Evolutionary conservation across 1,139 yeast genomes (phyloP).

Genomic region (Hansenula sp.): DNA sequence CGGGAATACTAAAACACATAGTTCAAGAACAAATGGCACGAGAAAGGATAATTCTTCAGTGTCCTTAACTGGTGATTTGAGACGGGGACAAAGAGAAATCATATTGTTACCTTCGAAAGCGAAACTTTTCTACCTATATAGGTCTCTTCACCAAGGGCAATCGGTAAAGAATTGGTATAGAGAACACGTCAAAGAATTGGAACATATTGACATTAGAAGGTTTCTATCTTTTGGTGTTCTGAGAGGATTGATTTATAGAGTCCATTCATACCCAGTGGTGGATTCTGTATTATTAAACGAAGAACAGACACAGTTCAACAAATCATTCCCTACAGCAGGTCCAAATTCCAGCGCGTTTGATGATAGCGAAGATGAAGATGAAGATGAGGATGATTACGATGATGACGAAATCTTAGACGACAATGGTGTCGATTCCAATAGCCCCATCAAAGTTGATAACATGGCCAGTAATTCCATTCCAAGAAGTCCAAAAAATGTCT

Average conservation of each 20-base stretch:
- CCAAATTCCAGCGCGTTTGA: neutral
- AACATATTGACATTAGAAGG: slow-evolving; percentile 73
- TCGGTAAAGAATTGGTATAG: slow-evolving; percentile 80
- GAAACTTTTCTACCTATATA: slow-evolving; percentile 67
- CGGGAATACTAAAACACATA: neutral
- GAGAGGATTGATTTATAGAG: slow-evolving; percentile 77
- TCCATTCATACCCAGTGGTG: slow-evolving; percentile 68
- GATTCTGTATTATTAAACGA: slow-evolving; percentile 12
- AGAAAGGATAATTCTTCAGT: neutral
- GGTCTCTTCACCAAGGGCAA: slow-evolving; percentile 76
- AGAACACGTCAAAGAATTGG: slow-evolving; percentile 54
- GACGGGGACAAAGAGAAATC: slow-evolving; percentile 12
- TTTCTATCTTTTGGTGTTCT: slow-evolving; percentile 85
- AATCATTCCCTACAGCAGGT: neutral
- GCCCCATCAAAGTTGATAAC: too few species aligned
- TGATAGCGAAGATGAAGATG: neutral
- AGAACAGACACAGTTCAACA: neutral
- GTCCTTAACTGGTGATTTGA: neutral
- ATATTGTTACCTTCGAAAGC: slow-evolving; percentile 58
- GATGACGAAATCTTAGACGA: neutral
- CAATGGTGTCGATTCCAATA: too few species aligned
- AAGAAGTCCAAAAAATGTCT: neutral
- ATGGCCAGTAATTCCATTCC: too few species aligned
- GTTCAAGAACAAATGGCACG: slow-evolving; percentile 1
- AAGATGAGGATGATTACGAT: slow-evolving; percentile 9